Conservation (phyloP, 768 basidiomycete genomes). For the Mycena polygramma region DNA sequence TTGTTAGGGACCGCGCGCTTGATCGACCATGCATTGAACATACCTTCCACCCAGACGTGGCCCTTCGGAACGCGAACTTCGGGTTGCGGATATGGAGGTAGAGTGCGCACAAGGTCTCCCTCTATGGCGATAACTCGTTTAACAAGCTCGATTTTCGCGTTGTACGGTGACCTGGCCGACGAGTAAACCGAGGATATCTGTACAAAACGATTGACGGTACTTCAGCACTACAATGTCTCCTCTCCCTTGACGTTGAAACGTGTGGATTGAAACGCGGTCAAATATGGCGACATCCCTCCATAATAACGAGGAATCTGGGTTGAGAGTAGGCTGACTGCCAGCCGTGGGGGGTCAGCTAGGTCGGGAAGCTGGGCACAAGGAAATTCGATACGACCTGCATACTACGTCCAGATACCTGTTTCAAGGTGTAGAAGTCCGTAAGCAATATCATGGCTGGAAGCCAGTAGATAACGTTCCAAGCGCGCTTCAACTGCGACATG, state of each 20-base stretch:
- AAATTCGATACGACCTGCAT: slow-evolving; percentile 70
- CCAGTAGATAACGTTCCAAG: slow-evolving; percentile 63
- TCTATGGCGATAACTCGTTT: slow-evolving; percentile 77
- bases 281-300: slow-evolving; percentile 76
- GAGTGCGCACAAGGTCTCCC: slow-evolving; percentile 73
- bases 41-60: slow-evolving; percentile 84
- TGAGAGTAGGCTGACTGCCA: slow-evolving; percentile 72
- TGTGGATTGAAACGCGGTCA: slow-evolving; percentile 61
- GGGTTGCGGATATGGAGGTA: slow-evolving; percentile 74
- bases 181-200: neutral
- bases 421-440: slow-evolving; percentile 64
- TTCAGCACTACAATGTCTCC: slow-evolving; percentile 77
- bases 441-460: slow-evolving; percentile 65
- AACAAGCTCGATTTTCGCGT: slow-evolving; percentile 66
- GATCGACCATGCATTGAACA: slow-evolving; percentile 28
- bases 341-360: slow-evolving; percentile 1
- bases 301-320: slow-evolving; percentile 71
- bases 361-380: neutral
- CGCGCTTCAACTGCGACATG: slow-evolving; percentile 24
- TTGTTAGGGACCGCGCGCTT: neutral
- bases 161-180: slow-evolving; percentile 66
- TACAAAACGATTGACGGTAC: slow-evolving; percentile 46
- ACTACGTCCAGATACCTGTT: slow-evolving; percentile 71
- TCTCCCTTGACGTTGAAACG: slow-evolving; percentile 53
- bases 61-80: slow-evolving; percentile 70